Percentiles rank a stretch among this genome's conserved stretches.
These are phyloP conservation scores for Rhododendron ferrugineum DNA, from an alignment of 148 eudicot genomes.

Conservation along the genomic window DNA sequence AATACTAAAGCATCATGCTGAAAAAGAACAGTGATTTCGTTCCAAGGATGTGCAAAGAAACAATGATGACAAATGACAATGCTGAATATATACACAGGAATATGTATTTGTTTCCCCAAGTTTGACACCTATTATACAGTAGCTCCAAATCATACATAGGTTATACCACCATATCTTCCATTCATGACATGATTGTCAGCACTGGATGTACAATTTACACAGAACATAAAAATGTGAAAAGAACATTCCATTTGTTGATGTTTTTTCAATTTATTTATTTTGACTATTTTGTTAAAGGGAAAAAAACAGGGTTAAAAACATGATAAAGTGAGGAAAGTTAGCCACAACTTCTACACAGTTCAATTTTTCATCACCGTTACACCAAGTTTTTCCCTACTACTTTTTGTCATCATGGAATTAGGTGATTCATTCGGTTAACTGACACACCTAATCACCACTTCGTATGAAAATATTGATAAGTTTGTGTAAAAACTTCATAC, in stretches of 20 bases:
- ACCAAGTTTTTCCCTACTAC: not conserved
- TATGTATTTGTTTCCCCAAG: not conserved
- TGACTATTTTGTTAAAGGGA: too few relatives aligned
- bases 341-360: not conserved
- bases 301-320: not conserved
- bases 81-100: not conserved
- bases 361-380: not conserved
- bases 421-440: not conserved
- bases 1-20: not conserved
- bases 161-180: not conserved
- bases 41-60: not conserved
- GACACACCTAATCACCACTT: not conserved
- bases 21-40: not conserved
- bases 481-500: conserved; percentile 27
- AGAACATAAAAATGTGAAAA: not conserved
- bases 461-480: not conserved
- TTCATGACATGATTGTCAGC: not conserved
- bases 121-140: not conserved
- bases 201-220: not conserved
- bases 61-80: too few relatives aligned
- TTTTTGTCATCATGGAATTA: not conserved
- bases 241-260: not conserved
- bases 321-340: not conserved
- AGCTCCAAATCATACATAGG: not conserved
- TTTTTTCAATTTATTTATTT: not conserved